These are phyloP conservation scores for Plasmopara halstedii DNA, from an alignment of 352 stramenopile genomes.

Conservation along the genomic window DNA sequence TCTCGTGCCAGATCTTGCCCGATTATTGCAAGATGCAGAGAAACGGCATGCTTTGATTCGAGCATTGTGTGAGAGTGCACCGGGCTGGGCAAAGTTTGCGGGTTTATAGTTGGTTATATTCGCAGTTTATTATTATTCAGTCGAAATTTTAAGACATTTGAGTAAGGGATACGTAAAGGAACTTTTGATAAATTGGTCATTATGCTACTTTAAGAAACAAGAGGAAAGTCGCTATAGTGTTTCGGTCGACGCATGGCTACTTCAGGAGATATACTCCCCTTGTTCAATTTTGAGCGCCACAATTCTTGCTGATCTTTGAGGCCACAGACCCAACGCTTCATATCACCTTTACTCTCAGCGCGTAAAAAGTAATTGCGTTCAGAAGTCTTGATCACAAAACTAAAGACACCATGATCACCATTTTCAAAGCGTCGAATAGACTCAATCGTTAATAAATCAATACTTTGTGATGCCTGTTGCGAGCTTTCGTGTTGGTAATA, in stretches of 20 bases:
- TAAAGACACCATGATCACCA: constrained; percentile 70
- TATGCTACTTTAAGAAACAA: constrained; percentile 34
- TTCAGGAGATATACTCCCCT: constrained; percentile 24
- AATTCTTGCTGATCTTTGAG: constrained; percentile 79
- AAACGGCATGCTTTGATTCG: constrained; percentile 78
- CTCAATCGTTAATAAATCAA: constrained; percentile 66
- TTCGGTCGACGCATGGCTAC: constrained; percentile 42
- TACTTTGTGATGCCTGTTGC: constrained; percentile 55
- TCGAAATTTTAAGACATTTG: no score
- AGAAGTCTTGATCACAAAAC: constrained; percentile 73
- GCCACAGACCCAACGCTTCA: constrained; percentile 81
- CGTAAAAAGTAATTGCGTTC: constrained; percentile 75
- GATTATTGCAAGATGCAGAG: constrained; percentile 77
- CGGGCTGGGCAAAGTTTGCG: constrained; percentile 77
- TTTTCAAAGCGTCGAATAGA: constrained; percentile 79
- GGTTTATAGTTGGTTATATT: no score
- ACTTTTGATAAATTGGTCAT: no score
- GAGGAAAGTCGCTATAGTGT: constrained; percentile 66
- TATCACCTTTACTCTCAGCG: constrained; percentile 76
- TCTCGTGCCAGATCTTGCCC: constrained; percentile 76
- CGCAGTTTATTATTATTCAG: neutral
- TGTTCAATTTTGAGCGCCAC: constrained; percentile 53
- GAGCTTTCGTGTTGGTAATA: constrained; percentile 68
- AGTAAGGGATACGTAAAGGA: no score
- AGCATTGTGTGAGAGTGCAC: constrained; percentile 76